These are phyloP conservation scores for Litsea cubeba DNA, from an alignment of 164 flowering plant species.

Conservation along the genomic window DNA sequence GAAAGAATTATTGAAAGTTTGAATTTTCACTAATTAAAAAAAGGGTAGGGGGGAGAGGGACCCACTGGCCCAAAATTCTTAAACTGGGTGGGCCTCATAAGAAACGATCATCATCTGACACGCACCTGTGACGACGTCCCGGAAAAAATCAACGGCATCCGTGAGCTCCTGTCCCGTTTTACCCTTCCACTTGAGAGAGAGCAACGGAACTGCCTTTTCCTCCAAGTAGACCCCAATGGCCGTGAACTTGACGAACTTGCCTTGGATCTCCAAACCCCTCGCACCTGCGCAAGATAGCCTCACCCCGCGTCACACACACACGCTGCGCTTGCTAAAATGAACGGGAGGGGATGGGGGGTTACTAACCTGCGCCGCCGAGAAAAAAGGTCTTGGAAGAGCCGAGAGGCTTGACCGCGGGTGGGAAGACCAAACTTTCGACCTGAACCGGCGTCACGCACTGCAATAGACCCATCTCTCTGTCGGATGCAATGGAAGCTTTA, in stretches of 20 bases:
- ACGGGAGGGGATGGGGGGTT: neutral
- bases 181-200: conserved; percentile 64
- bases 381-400: conserved; percentile 50
- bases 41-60: too few species aligned
- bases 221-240: conserved; percentile 75
- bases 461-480: conserved; percentile 7
- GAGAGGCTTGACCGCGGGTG: conserved; percentile 51
- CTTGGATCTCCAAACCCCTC: conserved; percentile 68
- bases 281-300: conserved; percentile 43
- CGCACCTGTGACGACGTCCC: conserved; percentile 68
- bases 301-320: neutral
- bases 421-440: conserved; percentile 46
- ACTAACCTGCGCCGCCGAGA: conserved; percentile 84
- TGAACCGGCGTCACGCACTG: conserved; percentile 28
- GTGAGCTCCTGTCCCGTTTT: conserved; percentile 52
- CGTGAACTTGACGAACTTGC: conserved; percentile 72
- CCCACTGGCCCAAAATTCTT: too few species aligned
- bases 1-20: too few species aligned
- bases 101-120: neutral
- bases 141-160: conserved; percentile 57
- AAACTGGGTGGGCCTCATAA: neutral
- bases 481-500: neutral
- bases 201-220: conserved; percentile 38
- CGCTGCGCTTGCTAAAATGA: neutral
- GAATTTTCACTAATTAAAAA: too few species aligned